Conservation (phyloP, 768 basidiomycete species). For the Kondoa malvinella region DNA sequence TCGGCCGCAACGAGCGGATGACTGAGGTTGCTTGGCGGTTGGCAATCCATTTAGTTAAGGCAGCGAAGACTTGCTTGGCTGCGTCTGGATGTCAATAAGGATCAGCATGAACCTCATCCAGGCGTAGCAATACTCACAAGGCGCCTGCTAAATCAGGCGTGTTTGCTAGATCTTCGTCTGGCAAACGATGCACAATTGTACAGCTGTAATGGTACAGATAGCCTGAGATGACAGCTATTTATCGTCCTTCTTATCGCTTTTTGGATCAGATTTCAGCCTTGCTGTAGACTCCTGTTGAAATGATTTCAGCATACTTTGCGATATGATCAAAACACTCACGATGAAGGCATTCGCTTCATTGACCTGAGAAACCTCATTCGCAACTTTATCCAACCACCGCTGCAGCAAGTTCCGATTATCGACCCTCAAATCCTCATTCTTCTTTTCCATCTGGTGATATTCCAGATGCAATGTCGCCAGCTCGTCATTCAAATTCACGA, state of each 20-base stretch:
- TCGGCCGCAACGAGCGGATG: no score
- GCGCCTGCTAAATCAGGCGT: no score
- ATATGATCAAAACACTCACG: not conserved
- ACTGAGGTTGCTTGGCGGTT: no score
- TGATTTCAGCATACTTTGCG: not conserved
- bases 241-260: not conserved
- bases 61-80: no score
- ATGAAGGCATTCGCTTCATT: constrained; percentile 9
- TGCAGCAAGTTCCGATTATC: constrained; percentile 92
- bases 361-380: constrained; percentile 64
- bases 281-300: constrained; percentile 4
- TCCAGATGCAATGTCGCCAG: constrained; percentile 81
- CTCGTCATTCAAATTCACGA: constrained; percentile 81
- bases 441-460: constrained; percentile 69
- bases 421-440: constrained; percentile 65
- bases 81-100: no score
- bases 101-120: no score
- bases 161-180: no score
- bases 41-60: no score
- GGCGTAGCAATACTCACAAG: no score
- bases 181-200: no score
- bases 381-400: constrained; percentile 89
- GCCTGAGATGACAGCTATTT: not conserved
- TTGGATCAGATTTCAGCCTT: not conserved
- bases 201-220: not conserved